These are phyloP conservation scores for Diospyros lotus DNA, from an alignment of 148 eudicot species.

Conservation along the genomic window DNA sequence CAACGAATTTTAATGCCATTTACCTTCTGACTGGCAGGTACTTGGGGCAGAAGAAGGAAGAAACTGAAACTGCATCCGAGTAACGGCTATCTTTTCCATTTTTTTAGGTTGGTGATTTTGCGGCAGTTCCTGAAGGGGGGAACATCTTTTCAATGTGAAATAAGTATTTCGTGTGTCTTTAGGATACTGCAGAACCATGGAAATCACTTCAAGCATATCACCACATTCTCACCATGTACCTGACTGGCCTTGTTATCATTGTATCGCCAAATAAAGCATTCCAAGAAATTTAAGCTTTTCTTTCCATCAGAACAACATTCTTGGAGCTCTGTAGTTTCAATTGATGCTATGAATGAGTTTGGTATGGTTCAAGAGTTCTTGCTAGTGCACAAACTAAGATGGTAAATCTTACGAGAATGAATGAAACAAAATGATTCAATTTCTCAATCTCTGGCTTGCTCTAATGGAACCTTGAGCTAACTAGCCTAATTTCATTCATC, in stretches of 20 bases:
- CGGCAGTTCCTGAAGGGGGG: conserved; percentile 13
- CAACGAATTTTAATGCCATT: background rate
- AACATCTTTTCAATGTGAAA: background rate
- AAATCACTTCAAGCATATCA: background rate
- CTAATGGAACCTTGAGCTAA: too few species aligned
- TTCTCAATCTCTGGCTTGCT: too few species aligned
- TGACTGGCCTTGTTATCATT: background rate
- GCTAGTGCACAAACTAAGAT: background rate
- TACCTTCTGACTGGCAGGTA: conserved; percentile 43
- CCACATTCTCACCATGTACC: background rate
- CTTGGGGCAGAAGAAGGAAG: conserved; percentile 65
- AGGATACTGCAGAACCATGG: background rate
- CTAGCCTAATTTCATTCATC: too few species aligned
- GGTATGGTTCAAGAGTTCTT: background rate
- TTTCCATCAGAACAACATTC: background rate
- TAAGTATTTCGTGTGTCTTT: background rate
- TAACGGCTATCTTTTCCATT: background rate
- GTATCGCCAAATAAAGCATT: background rate
- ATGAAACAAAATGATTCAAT: background rate
- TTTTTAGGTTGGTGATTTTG: background rate
- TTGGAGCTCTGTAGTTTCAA: background rate
- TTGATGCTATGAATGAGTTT: background rate
- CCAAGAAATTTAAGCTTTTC: background rate
- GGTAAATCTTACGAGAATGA: background rate
- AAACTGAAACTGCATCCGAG: conserved; percentile 23